phyloP scores from a whole-genome alignment of 1,139 yeast genomes.

The Geotrichum histeridarum region DNA sequence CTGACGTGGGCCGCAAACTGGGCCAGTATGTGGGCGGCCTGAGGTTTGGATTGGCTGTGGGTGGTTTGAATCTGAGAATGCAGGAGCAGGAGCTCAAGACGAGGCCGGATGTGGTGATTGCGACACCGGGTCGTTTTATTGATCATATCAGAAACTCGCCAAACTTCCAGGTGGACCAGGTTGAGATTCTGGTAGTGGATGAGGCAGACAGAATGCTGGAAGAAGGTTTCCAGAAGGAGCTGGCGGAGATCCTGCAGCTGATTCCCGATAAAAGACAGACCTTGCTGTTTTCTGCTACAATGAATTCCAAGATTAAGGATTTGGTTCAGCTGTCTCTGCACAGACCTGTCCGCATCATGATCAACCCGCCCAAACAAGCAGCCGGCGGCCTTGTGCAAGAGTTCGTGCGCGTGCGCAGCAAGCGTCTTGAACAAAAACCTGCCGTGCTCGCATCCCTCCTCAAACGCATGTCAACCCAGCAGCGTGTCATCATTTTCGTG shows the following conservation, averaged over 20 bases:
- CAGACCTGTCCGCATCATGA: constrained; percentile 90
- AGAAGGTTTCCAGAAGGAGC: constrained; percentile 94
- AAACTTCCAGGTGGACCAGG: constrained; percentile 81
- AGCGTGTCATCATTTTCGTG: constrained; percentile 79
- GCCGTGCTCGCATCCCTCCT: constrained; percentile 72
- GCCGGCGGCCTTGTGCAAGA: constrained; percentile 85
- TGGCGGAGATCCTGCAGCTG: constrained; percentile 79
- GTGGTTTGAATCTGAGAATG: constrained; percentile 90
- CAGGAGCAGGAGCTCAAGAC: constrained; percentile 90
- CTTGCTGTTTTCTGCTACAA: constrained; percentile 89
- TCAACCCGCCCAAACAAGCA: constrained; percentile 92
- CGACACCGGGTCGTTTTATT: constrained; percentile 95
- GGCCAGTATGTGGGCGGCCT: constrained; percentile 71
- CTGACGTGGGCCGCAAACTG: constrained; percentile 84
- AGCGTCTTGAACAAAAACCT: constrained; percentile 77
- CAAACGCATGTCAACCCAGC: constrained; percentile 43
- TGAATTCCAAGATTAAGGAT: constrained; percentile 89
- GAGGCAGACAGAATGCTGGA: constrained; percentile 99
- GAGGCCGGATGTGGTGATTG: constrained; percentile 93
- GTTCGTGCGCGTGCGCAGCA: constrained; percentile 79
- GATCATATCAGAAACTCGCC: constrained; percentile 96
- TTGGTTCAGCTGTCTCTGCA: constrained; percentile 80
- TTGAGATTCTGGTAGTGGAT: constrained; percentile 88
- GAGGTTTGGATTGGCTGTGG: constrained; percentile 89
- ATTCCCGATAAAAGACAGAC: constrained; percentile 92